Evolutionary conservation across 2,329 filamentous ascomycete species (phyloP).

Genomic region (Verticillium zaregamsianum): DNA sequence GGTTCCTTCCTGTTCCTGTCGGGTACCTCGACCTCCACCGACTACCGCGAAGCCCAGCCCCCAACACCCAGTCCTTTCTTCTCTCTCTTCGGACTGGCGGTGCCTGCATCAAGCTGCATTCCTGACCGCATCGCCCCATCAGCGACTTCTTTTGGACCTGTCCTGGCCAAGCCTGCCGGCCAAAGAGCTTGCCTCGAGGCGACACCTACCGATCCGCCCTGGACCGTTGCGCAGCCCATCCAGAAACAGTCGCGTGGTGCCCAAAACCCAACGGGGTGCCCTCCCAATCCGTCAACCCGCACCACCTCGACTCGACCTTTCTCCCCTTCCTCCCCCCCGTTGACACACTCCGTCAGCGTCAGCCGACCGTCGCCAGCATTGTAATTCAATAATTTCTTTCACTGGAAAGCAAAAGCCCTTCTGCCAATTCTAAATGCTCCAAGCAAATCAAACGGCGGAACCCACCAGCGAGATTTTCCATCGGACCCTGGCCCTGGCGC

Average conservation of each 20-base stretch:
- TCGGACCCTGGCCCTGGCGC: slow-evolving; percentile 16
- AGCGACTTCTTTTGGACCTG: background rate
- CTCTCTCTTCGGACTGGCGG: background rate
- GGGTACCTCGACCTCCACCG: background rate
- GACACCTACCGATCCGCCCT: background rate
- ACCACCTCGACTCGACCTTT: background rate
- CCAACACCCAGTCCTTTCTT: background rate
- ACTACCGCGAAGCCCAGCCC: background rate
- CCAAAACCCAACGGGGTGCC: background rate
- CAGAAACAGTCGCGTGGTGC: background rate
- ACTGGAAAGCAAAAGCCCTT: background rate
- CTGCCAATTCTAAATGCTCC: background rate
- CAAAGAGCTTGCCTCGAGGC: background rate
- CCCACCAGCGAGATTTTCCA: slow-evolving; percentile 3
- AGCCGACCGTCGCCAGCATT: background rate
- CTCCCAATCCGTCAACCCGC: background rate
- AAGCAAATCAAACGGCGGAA: slow-evolving; percentile 3
- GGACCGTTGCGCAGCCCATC: background rate
- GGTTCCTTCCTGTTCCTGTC: background rate
- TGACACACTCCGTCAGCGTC: background rate
- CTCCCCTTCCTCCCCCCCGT: background rate
- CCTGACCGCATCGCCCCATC: slow-evolving; percentile 1
- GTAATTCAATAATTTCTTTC: background rate
- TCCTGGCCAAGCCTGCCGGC: background rate
- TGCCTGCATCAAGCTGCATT: slow-evolving; percentile 1